Evolutionary conservation across 805 yeast species (phyloP), one percentile per base, ranked within the genome.

Genomic region (Jamesozyma spencerorum): DNA sequence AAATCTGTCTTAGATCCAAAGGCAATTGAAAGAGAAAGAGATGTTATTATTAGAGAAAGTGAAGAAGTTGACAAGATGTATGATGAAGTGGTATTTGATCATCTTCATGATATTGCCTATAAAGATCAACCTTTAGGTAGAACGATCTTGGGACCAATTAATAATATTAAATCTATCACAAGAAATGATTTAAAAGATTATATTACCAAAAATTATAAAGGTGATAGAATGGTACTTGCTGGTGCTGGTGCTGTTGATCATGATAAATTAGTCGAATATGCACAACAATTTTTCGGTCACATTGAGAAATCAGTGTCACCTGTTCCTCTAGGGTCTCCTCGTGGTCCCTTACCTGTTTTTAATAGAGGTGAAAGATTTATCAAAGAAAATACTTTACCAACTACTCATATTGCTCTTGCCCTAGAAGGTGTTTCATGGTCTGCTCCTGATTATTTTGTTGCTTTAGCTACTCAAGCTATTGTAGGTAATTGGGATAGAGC

Each of bases 391-490:
- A 69, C 92, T 1, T 65, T 92, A 54, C 95, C 96, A 26, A 79
- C 78, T 6, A 87, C 97, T 1, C 94, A 92, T 64, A 76, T 88
- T 41, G 98, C 96, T 4, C 66, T 92, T 39, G 92, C 96, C 11
- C 81, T 92, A n/a, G 97, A 92, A 69, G 97, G 99, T 53, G 96
- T 88, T 18, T 81, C 95, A 30, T 92, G 99, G 99, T 81, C 84
- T 29, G 85, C 92, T 2, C 86, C 94, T 10, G 97, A 92, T 61
- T 92, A 88, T 66, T 88, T 87, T 69, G 82, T 94, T 15, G 96
- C 95, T 0, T 72, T 94, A 31, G 95, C 90, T 1, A 94, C 97
- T 5, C 97, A 92, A 67, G 96, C 97, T 10, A 82, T 92, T 43
- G 81, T 92, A 34, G 98, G 98, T 30, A 85, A 87, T 54, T 92